These are phyloP conservation scores for Murraya paniculata DNA, from an alignment of 345 rosid species.

Conservation along the genomic window DNA sequence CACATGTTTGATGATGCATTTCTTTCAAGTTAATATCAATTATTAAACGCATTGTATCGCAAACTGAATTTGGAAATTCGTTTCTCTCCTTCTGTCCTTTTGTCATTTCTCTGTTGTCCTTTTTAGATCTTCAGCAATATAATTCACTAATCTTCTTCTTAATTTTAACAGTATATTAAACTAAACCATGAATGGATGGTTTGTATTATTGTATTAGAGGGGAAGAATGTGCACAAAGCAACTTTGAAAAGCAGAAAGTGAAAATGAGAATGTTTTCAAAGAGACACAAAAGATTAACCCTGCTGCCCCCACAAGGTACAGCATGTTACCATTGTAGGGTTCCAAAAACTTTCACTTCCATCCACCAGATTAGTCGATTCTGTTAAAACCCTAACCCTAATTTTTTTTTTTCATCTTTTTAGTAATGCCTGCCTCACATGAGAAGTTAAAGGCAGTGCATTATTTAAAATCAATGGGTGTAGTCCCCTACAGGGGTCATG, in stretches of 20 bases:
- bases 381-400: not conserved
- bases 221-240: constrained; percentile 42
- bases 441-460: constrained; percentile 10
- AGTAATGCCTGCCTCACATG: not conserved
- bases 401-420: not conserved
- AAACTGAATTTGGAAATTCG: not conserved
- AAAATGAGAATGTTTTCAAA: constrained; percentile 28
- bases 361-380: constrained; percentile 1
- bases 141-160: not conserved
- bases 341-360: constrained; percentile 5
- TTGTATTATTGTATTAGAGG: constrained; percentile 23
- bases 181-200: constrained; percentile 9
- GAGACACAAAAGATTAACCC: constrained; percentile 22
- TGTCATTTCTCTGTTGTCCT: not conserved
- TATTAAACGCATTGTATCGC: not conserved
- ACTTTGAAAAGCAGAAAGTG: constrained; percentile 15
- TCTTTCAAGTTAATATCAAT: not conserved
- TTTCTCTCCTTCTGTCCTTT: not conserved
- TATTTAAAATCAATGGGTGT: constrained; percentile 15
- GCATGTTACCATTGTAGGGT: constrained; percentile 18
- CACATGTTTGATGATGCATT: not conserved
- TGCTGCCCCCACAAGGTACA: constrained; percentile 30
- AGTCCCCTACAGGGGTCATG: constrained; percentile 33
- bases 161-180: not conserved
- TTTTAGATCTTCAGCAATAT: not conserved